A percentile compares a stretch with the other conserved stretches of the same genome.
Evolutionary conservation across 1,284 basidiomycete species (phyloP).

Genomic region (Gomphus bonarii): DNA sequence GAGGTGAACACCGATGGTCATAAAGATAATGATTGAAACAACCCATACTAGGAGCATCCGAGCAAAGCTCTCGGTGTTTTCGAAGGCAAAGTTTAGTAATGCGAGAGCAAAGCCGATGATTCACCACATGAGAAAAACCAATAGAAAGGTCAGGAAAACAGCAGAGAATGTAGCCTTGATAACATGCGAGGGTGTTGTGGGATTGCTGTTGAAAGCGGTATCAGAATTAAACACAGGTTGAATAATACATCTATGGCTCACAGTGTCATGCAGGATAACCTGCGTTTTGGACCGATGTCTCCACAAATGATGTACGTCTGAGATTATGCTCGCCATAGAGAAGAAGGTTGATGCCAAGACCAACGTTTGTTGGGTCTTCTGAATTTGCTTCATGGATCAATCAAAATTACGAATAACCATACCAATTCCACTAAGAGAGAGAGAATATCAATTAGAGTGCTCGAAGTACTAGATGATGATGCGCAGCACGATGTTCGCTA

Average conservation of each 20-base stretch:
- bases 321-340: slow-evolving; percentile 17
- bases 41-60: not conserved
- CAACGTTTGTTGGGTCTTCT: slow-evolving; percentile 13
- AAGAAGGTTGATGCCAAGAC: slow-evolving; percentile 18
- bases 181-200: not conserved
- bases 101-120: slow-evolving; percentile 17
- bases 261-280: slow-evolving; percentile 16
- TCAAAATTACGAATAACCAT: too few species aligned
- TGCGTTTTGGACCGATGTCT: slow-evolving; percentile 17
- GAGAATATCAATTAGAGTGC: too few species aligned
- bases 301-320: slow-evolving; percentile 22
- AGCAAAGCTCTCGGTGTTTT: not conserved
- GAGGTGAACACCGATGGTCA: not conserved
- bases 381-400: slow-evolving; percentile 15
- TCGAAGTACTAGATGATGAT: too few species aligned
- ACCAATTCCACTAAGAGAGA: too few species aligned
- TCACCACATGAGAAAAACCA: slow-evolving; percentile 19
- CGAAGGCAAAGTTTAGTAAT: slow-evolving; percentile 2
- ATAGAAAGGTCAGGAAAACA: slow-evolving; percentile 18
- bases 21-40: not conserved
- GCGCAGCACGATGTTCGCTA: too few species aligned
- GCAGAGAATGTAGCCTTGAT: slow-evolving; percentile 9
- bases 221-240: not conserved
- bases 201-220: not conserved
- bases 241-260: slow-evolving; percentile 3